Base-by-base conservation (phyloP, 768 basidiomycete species). In the Kwoniella botswanensis region DNA sequence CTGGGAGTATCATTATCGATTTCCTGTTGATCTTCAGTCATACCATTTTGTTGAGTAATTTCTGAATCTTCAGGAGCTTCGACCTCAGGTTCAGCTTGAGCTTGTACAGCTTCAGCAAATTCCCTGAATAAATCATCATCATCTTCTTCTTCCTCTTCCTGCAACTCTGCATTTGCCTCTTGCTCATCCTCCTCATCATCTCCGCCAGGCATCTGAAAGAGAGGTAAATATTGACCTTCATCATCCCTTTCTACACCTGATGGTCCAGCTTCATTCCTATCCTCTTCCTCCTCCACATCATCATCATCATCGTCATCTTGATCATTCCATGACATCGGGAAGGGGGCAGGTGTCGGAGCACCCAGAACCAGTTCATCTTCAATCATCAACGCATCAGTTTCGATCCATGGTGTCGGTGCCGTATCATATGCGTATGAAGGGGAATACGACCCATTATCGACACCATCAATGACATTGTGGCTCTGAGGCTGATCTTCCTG, bases 281-380 rank as follows among this genome's bases (percentile, higher is more conserved):
- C 59, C 29, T 43, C 54, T 18, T 55, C 17, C 29, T 43, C 42
- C 18, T 44, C 59, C 11, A 13, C n/a, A 43, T 57, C 50, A 17
- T 22, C 50, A 17, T 22, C 50, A 18, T 63, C 62, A 17, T 69
- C 52, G 9, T 63, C 22, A 22, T 54, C 60, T 13, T 29, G 24
- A 52, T 26, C 50, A 21, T 60, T 43, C 42, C 24, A 41, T 12
- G 13, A 18, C 53, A 67, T 44, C 4, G 65, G 24, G 54, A 66
- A 66, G 3, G 65, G 65, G 10, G 56, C 65, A 41, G 54, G 65
- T 22, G 65, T 66, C 13, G 65, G 65, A 11, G 54, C 42, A 3
- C 52, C 56, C 21, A 44, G 24, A 3, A 66, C 53, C 15, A 66
- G 17, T 24, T 44, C 65, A 41, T 57, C 54, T 42, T 66, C 65